Base-by-base conservation (phyloP, 768 basidiomycete species). In the Tricholoma sp. region DNA sequence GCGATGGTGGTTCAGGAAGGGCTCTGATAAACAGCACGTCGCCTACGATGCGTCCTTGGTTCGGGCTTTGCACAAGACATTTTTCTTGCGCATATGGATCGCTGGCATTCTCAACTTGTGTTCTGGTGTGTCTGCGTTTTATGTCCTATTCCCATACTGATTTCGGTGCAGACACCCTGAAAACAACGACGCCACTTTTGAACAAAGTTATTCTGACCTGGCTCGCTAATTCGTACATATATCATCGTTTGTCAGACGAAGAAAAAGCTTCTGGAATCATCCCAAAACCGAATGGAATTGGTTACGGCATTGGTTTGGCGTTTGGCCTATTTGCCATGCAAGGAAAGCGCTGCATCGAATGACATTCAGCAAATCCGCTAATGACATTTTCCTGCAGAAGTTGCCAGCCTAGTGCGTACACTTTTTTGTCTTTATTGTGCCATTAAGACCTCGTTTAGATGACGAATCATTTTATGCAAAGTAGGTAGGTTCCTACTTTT, bases 251-350 rank as follows among this genome's bases (percentile, higher is more conserved):
- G 8, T 65, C 73, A 1, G 72, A 75, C 0, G 69, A 67, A 22
- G 67, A 77, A 46, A 75, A 73, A 34, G 73, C 68, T 0, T 66
- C 68, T 4, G 68, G 71, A 0, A 64, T 72, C 35, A 47, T 76
- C 56, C 35, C 61, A 9, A 60, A 70, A 50, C 83, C 84, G 2
- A 70, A 63, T 32, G 79, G 81, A 0, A 73, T 86, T 37, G 84
- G 85, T 0, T 83, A 80, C 64, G 85, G 85, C 1, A 77, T 87
- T 52, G 85, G 85, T 5, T 66, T 86, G 1, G 84, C 78, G 0
- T 71, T 83, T 52, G 83, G 74, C 3, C 65, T 86, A 27, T 85
- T 84, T 59, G 72, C 68, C 0, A 86, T 85, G 85, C 84, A 85
- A 76, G 76, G 83, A 79, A 56, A 43, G 68, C 59, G 24, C 51